These are phyloP conservation scores for Populus euphratica DNA, from an alignment of 345 rosid genomes.

Conservation along the genomic window DNA sequence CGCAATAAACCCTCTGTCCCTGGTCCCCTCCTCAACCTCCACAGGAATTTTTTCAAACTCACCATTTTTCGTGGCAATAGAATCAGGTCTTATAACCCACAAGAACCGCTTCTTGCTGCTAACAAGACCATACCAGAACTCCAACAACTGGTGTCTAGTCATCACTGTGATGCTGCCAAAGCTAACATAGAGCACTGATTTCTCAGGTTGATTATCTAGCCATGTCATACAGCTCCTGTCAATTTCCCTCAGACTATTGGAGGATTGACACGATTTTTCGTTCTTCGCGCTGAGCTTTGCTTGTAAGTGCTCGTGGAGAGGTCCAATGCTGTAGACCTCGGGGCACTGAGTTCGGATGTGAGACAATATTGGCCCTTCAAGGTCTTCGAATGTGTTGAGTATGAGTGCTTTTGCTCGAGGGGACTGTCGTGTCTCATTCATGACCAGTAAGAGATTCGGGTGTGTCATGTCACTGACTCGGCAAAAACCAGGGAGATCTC, in stretches of 20 bases:
- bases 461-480: constrained; percentile 22
- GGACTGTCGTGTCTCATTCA: constrained; percentile 26
- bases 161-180: constrained; percentile 37
- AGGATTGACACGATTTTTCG: neutral
- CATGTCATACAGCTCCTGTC: constrained; percentile 39
- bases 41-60: neutral
- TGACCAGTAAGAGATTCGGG: constrained; percentile 8
- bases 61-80: constrained; percentile 2
- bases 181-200: constrained; percentile 43
- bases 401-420: constrained; percentile 43
- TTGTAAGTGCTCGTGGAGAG: constrained; percentile 41
- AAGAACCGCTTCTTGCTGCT: constrained; percentile 38
- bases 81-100: constrained; percentile 39
- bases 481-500: constrained; percentile 54
- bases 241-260: constrained; percentile 34
- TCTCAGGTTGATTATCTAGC: constrained; percentile 40
- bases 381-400: constrained; percentile 62
- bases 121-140: constrained; percentile 42
- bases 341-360: constrained; percentile 37
- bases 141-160: constrained; percentile 29
- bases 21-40: constrained; percentile 23
- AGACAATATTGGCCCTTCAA: constrained; percentile 48
- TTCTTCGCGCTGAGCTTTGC: constrained; percentile 14
- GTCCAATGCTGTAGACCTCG: constrained; percentile 51
- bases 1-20: constrained; percentile 22